Percentiles rank a stretch among this genome's conserved stretches.
Evolutionary conservation across 2,329 filamentous ascomycete species (phyloP).

Genomic region (Trichoderma endophyticum): DNA sequence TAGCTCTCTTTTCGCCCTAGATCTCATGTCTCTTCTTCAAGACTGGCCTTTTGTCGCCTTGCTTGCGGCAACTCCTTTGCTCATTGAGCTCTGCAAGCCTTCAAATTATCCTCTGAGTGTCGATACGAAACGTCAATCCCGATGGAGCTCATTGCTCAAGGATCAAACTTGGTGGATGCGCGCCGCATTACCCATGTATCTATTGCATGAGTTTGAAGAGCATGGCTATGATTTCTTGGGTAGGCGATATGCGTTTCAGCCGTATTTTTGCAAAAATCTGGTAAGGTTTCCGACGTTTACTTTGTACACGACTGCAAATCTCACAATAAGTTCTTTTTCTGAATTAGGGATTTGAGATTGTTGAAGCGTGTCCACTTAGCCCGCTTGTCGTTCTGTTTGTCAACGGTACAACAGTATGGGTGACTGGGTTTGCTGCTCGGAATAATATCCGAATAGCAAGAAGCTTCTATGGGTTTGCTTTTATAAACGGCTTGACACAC

Average conservation of each 20-base stretch:
- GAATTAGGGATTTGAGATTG: not conserved
- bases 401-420: conserved; percentile 1
- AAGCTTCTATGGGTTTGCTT: not conserved
- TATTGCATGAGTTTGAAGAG: conserved; percentile 12
- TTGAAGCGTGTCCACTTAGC: not conserved
- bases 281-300: not conserved
- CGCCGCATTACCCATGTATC: not conserved
- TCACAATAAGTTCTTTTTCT: not conserved
- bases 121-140: not conserved
- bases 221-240: conserved; percentile 10
- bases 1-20: not conserved
- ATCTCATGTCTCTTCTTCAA: not conserved
- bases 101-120: not conserved
- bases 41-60: conserved; percentile 1
- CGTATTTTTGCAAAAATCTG: not conserved
- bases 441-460: not conserved
- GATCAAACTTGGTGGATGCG: conserved; percentile 1
- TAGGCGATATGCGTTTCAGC: not conserved
- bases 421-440: not conserved
- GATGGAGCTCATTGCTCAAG: not conserved
- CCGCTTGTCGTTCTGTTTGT: conserved; percentile 5
- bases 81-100: not conserved
- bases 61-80: not conserved
- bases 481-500: conserved; percentile 10
- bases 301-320: not conserved